Conservation (phyloP, 2,329 filamentous ascomycete species). For the Seiridium unicorne region DNA sequence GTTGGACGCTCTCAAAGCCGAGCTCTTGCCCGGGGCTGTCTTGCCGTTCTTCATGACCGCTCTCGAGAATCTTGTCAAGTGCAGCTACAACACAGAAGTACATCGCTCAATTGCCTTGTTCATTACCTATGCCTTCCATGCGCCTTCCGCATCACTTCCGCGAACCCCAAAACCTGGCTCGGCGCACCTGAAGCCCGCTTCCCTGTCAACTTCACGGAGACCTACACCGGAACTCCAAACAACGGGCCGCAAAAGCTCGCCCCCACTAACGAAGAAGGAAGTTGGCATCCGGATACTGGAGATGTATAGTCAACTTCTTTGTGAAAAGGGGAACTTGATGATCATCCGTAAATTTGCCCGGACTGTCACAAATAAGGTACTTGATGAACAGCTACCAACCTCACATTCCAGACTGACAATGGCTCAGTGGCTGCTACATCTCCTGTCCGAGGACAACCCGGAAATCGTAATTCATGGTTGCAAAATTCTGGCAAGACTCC, state of each 20-base stretch:
- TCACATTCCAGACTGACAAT: conserved; percentile 29
- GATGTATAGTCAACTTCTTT: conserved; percentile 77
- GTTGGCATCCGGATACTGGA: conserved; percentile 73
- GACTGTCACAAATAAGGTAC: conserved; percentile 91
- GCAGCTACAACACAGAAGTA: conserved; percentile 79
- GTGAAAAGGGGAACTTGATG: conserved; percentile 64
- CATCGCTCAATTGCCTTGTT: conserved; percentile 86
- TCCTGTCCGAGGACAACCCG: conserved; percentile 82
- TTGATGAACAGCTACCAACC: conserved; percentile 24
- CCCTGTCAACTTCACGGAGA: conserved; percentile 36
- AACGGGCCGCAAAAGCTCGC: conserved; percentile 29
- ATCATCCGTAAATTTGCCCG: conserved; percentile 86
- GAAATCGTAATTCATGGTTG: conserved; percentile 78
- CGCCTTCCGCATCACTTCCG: conserved; percentile 43
- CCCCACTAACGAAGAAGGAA: conserved; percentile 60
- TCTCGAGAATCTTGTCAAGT: conserved; percentile 76
- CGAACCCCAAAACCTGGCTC: conserved; percentile 50
- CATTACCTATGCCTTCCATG: conserved; percentile 86
- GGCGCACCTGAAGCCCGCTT: conserved; percentile 36
- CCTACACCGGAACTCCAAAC: conserved; percentile 33
- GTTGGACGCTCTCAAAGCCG: conserved; percentile 85
- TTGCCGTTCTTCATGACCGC: conserved; percentile 75
- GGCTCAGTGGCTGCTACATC: conserved; percentile 80
- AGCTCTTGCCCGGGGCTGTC: conserved; percentile 70
- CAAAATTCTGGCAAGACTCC: conserved; percentile 78